phyloP scores from a whole-genome alignment of 805 yeast species.

The Ogataea ganodermae region DNA sequence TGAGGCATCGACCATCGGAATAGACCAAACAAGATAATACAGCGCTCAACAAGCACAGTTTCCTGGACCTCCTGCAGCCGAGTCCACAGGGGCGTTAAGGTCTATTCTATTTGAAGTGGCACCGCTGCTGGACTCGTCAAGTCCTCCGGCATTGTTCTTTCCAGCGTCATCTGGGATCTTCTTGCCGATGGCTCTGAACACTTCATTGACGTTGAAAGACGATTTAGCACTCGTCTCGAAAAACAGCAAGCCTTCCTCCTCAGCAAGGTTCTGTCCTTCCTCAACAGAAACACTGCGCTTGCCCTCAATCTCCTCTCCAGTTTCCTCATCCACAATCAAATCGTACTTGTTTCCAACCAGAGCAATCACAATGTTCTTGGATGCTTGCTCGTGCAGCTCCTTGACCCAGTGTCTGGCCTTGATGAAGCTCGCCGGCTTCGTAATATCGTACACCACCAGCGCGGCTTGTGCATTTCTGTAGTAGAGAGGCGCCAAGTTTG shows the following conservation, averaged over 20 bases:
- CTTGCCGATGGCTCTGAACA: constrained; percentile 85
- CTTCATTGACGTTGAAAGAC: constrained; percentile 85
- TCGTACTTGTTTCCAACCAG: constrained; percentile 93
- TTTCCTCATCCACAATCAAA: constrained; percentile 55
- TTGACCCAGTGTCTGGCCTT: constrained; percentile 98
- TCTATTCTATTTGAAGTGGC: constrained; percentile 36
- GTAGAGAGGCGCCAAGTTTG: constrained; percentile 95
- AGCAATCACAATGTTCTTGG: constrained; percentile 89
- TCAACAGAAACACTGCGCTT: constrained; percentile 78
- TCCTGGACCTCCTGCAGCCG: constrained; percentile 20
- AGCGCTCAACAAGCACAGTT: constrained; percentile 37
- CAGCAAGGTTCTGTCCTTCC: constrained; percentile 86
- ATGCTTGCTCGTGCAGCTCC: constrained; percentile 92
- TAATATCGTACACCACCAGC: constrained; percentile 90
- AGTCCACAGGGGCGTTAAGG: constrained; percentile 37
- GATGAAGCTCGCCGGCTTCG: constrained; percentile 91
- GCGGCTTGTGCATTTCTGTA: constrained; percentile 98
- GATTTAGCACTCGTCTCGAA: constrained; percentile 96
- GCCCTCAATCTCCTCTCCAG: constrained; percentile 49
- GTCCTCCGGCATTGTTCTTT: constrained; percentile 19
- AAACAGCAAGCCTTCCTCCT: constrained; percentile 86
- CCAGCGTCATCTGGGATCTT: constrained; percentile 61
- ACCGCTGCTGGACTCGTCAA: constrained; percentile 17
- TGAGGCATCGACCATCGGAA: not conserved
- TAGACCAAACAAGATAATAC: not conserved